Base-by-base conservation (phyloP, 2,329 filamentous ascomycete genomes). In the Laburnicola sp. region DNA sequence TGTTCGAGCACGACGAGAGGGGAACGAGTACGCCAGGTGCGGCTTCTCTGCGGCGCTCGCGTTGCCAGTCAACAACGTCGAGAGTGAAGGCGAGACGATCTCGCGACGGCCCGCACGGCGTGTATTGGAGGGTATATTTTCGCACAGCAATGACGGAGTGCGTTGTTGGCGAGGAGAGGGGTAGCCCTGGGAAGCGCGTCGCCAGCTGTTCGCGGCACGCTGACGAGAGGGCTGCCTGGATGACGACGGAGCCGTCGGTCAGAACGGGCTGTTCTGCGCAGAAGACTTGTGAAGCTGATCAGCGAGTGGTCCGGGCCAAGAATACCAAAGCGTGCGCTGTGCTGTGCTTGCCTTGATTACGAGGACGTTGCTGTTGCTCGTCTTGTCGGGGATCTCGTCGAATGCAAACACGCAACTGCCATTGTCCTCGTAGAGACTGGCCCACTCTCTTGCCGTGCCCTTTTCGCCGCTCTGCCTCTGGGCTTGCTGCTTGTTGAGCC, bases 321-420 rank as follows among this genome's bases (percentile, higher is more conserved):
- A 28, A 22, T 22, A 16, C 16, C 1, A 16, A 16, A 16, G 16
- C 16, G 16, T 16, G 16, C 16, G 16, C 16, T 16, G 16, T 21
- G 3, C 16, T 27, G 44, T 40, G 54, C 59, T 16, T 57, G 54
- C 68, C 63, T 69, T 23, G 9, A 62, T 39, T 22, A 72, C 51
- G 11, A 63, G 63, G 46, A 71, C 51, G 32, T 23, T 36, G 34
- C 56, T 48, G 31, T 45, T 32, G 21, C 16, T 16, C 16, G 16
- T 16, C 16, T 16, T 16, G 16, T 16, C 53, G 48, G 6, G 36
- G 23, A 50, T 45, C 8, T 57, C 48, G 30, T 59, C 55, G 37
- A 54, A 44, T 9, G 69, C 67, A 44, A 67, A 66, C 3, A 74
- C 45, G 32, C 63, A 66, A 42, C 66, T 71, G 30, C 69, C 69